These are phyloP conservation scores for Dinochytrium kinnereticum DNA, from an alignment of 371 early-diverging fungal genomes.

Conservation along the genomic window DNA sequence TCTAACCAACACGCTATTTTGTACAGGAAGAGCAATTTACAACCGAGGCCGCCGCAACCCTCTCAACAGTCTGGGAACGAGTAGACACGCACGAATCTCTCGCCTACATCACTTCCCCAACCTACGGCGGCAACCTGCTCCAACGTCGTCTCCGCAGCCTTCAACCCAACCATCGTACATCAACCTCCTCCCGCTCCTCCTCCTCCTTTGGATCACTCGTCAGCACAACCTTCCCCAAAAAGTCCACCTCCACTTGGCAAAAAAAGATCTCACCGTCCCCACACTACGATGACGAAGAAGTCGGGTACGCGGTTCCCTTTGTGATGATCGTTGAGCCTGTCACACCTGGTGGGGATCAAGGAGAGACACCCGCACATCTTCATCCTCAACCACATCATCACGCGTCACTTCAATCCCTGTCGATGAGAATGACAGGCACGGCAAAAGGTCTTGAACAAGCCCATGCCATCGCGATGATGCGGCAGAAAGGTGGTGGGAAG, in stretches of 20 bases:
- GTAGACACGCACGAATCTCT: conserved; percentile 28
- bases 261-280: background rate
- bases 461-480: conserved; percentile 13
- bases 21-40: conserved; percentile 28
- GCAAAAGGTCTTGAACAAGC: conserved; percentile 16
- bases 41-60: conserved; percentile 1
- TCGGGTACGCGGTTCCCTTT: background rate
- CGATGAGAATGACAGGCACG: background rate
- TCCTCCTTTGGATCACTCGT: background rate
- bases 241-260: background rate
- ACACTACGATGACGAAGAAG: background rate
- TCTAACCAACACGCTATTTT: no score
- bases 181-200: conserved; percentile 13
- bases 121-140: conserved; percentile 12
- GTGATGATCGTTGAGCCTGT: background rate
- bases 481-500: background rate
- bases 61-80: conserved; percentile 28
- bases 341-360: no score
- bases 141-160: background rate
- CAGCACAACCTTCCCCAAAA: background rate
- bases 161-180: background rate
- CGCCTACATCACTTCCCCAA: conserved; percentile 10
- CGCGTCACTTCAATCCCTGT: background rate
- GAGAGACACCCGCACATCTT: no score
- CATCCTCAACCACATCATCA: background rate